A percentile compares a stretch with the other conserved stretches of the same genome.
These are phyloP conservation scores for Inga oerstediana DNA, from an alignment of 306 rosid species.

Conservation along the genomic window DNA sequence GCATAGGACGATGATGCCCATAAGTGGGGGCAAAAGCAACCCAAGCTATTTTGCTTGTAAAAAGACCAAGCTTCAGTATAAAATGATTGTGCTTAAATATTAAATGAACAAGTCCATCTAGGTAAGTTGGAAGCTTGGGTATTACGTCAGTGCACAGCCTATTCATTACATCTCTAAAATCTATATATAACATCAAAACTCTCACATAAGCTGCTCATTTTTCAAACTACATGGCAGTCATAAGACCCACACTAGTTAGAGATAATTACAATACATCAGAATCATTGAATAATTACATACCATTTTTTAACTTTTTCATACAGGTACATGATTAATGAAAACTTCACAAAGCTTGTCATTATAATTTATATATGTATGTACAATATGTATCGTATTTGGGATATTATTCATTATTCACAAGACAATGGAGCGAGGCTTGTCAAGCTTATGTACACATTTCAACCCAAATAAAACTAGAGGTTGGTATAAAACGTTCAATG, in stretches of 20 bases:
- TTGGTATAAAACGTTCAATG: background rate
- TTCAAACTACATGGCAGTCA: background rate
- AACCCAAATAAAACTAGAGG: background rate
- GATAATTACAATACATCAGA: background rate
- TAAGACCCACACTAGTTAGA: background rate
- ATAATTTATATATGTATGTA: background rate
- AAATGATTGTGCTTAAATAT: background rate
- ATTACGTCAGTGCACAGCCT: background rate
- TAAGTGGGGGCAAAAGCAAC: background rate
- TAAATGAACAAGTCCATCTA: background rate
- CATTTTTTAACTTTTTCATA: background rate
- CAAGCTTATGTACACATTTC: background rate
- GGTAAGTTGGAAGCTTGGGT: background rate
- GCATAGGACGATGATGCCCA: background rate
- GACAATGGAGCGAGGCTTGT: background rate
- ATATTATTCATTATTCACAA: background rate
- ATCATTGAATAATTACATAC: background rate
- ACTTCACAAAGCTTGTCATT: background rate
- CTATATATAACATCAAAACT: background rate
- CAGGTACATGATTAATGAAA: background rate
- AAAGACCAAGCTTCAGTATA: background rate
- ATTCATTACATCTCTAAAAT: background rate
- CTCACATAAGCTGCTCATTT: background rate
- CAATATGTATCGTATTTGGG: background rate
- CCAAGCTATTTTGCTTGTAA: background rate